Percentiles rank a stretch among this genome's conserved stretches.
These are phyloP conservation scores for Ricinus communis DNA, from an alignment of 345 rosid genomes.

Conservation along the genomic window DNA sequence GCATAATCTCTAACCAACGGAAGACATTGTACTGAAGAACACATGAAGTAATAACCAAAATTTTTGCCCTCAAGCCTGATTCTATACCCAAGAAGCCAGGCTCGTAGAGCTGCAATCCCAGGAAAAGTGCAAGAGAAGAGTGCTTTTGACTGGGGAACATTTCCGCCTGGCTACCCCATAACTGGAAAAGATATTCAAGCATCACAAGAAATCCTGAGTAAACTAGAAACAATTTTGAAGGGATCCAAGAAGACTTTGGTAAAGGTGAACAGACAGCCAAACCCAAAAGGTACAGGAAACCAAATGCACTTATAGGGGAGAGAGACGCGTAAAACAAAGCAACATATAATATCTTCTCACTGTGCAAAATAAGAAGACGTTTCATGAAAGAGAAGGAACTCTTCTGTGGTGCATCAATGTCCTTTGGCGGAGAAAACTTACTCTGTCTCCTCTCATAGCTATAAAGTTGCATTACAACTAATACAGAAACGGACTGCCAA, in stretches of 20 bases:
- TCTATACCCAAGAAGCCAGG: slow-evolving; percentile 41
- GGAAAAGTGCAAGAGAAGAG: slow-evolving; percentile 28
- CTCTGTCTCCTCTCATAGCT: slow-evolving; percentile 45
- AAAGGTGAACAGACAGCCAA: slow-evolving; percentile 35
- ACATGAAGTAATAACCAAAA: slow-evolving; percentile 43
- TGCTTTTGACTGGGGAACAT: slow-evolving; percentile 40
- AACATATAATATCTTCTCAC: slow-evolving; percentile 40
- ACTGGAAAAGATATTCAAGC: slow-evolving; percentile 44
- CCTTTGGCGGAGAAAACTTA: slow-evolving; percentile 6
- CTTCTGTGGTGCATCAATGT: slow-evolving; percentile 12
- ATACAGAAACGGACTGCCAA: slow-evolving; percentile 39
- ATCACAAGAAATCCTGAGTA: slow-evolving; percentile 41
- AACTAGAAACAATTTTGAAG: slow-evolving; percentile 37
- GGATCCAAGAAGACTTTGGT: slow-evolving; percentile 43
- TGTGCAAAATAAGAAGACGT: slow-evolving; percentile 42
- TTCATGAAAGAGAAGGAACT: slow-evolving; percentile 23
- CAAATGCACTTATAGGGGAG: slow-evolving; percentile 42
- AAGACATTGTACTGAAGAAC: slow-evolving; percentile 41
- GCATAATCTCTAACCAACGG: slow-evolving; percentile 37
- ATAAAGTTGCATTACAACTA: slow-evolving; percentile 42
- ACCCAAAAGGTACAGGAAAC: slow-evolving; percentile 40
- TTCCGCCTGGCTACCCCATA: slow-evolving; percentile 36
- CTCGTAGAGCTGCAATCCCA: slow-evolving; percentile 34
- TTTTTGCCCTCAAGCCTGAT: slow-evolving; percentile 43
- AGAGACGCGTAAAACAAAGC: slow-evolving; percentile 42